These are phyloP conservation scores for Globomyces pollinis-pini DNA, from an alignment of 192 early-diverging fungal species.

Conservation along the genomic window DNA sequence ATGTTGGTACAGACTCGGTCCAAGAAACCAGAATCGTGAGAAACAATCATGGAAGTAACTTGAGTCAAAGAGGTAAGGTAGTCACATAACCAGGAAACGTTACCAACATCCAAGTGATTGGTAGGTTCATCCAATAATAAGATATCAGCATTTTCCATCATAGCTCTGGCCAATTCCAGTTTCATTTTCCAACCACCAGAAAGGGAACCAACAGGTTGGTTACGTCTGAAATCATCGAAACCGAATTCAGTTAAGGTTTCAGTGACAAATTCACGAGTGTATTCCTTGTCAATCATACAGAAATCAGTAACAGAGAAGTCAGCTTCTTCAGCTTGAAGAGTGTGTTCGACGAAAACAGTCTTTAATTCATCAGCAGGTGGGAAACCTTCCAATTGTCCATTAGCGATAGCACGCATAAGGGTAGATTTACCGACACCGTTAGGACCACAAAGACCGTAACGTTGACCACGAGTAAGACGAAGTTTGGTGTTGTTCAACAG, in stretches of 20 bases:
- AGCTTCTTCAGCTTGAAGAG: slow-evolving; percentile 63
- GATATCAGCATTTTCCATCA: slow-evolving; percentile 79
- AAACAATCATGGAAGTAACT: slow-evolving; percentile 79
- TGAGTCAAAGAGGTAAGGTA: slow-evolving; percentile 62
- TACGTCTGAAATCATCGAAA: slow-evolving; percentile 58
- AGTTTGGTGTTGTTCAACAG: slow-evolving; percentile 60
- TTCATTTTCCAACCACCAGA: slow-evolving; percentile 90
- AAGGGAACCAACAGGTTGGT: slow-evolving; percentile 59
- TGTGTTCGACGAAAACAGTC: slow-evolving; percentile 76
- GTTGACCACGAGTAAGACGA: slow-evolving; percentile 63
- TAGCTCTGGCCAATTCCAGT: slow-evolving; percentile 76
- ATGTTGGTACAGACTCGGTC: slow-evolving; percentile 73
- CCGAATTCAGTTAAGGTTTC: slow-evolving; percentile 54
- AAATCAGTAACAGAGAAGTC: slow-evolving; percentile 65
- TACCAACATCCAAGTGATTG: slow-evolving; percentile 73
- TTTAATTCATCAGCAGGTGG: slow-evolving; percentile 65
- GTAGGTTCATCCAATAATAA: slow-evolving; percentile 79
- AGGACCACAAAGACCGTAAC: slow-evolving; percentile 75
- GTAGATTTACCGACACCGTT: slow-evolving; percentile 85
- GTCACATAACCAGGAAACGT: slow-evolving; percentile 58
- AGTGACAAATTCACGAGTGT: slow-evolving; percentile 44
- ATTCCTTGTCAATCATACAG: slow-evolving; percentile 40
- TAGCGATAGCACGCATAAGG: slow-evolving; percentile 79
- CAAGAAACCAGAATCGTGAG: slow-evolving; percentile 80
- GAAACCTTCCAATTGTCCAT: slow-evolving; percentile 75